phyloP scores from a whole-genome alignment of 1,139 yeast genomes.

The Yueomyces sp. region DNA sequence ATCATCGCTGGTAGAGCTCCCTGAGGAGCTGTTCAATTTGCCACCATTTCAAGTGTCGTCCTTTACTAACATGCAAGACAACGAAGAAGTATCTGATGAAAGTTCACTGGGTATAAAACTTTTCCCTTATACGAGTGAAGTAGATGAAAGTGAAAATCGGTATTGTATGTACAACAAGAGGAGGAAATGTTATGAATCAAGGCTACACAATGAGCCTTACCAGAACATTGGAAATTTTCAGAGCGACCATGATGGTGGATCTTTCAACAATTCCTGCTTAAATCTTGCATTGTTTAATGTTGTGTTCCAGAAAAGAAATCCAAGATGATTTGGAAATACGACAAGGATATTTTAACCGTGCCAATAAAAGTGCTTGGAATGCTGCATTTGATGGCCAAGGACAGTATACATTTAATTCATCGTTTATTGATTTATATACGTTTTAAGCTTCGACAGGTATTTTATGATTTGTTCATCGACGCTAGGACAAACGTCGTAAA shows the following conservation, averaged over 20 bases:
- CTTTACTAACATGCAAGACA: slow-evolving; percentile 10
- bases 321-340: slow-evolving; percentile 25
- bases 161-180: slow-evolving; percentile 11
- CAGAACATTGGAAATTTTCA: slow-evolving; percentile 18
- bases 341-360: too few species aligned
- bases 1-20: slow-evolving; percentile 6
- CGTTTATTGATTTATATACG: too few species aligned
- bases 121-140: neutral
- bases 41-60: slow-evolving; percentile 25
- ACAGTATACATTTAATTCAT: too few species aligned
- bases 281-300: slow-evolving; percentile 69
- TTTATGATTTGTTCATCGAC: too few species aligned
- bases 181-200: slow-evolving; percentile 7
- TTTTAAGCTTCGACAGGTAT: too few species aligned
- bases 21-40: slow-evolving; percentile 11
- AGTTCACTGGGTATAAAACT: slow-evolving; percentile 7
- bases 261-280: slow-evolving; percentile 19
- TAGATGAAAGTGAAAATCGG: slow-evolving; percentile 1
- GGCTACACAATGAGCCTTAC: slow-evolving; percentile 15
- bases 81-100: slow-evolving; percentile 2
- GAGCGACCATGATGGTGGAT: slow-evolving; percentile 6
- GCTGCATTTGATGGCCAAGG: too few species aligned
- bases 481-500: too few species aligned
- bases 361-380: too few species aligned
- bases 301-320: slow-evolving; percentile 56